A percentile compares a stretch with the other conserved stretches of the same genome.
phyloP scores from a whole-genome alignment of 345 rosid genomes.

The Populus simonii region DNA sequence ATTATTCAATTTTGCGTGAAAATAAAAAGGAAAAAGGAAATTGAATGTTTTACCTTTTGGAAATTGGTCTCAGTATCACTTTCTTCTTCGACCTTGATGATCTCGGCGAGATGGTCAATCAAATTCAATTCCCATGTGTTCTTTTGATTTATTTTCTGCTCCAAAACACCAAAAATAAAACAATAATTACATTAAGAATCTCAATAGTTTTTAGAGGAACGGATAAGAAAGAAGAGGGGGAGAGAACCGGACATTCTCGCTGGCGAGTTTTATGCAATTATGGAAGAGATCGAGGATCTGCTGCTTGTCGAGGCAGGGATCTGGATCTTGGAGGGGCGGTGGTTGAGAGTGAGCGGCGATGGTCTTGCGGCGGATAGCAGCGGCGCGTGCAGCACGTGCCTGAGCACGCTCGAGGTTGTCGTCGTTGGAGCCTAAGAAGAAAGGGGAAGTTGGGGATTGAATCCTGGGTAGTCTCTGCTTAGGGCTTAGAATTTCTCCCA shows the following conservation, averaged over 20 bases:
- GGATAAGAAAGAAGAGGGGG: neutral
- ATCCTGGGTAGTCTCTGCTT: slow-evolving; percentile 55
- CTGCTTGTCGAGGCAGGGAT: slow-evolving; percentile 64
- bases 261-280: slow-evolving; percentile 91
- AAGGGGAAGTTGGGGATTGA: slow-evolving; percentile 78
- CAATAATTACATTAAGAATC: neutral
- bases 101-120: slow-evolving; percentile 56
- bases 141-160: slow-evolving; percentile 25
- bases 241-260: slow-evolving; percentile 64
- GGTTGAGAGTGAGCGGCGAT: slow-evolving; percentile 29
- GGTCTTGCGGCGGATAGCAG: slow-evolving; percentile 77
- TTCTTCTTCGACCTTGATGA: slow-evolving; percentile 87
- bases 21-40: neutral
- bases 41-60: slow-evolving; percentile 57
- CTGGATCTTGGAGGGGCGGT: slow-evolving; percentile 25
- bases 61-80: slow-evolving; percentile 79
- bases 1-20: neutral
- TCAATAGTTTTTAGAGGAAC: neutral
- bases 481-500: slow-evolving; percentile 77
- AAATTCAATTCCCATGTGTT: slow-evolving; percentile 24
- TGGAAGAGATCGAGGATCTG: slow-evolving; percentile 82
- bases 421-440: slow-evolving; percentile 79
- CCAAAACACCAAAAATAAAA: neutral
- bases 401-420: slow-evolving; percentile 78
- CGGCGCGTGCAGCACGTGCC: slow-evolving; percentile 86